These are phyloP conservation scores for Coelastrella sp. DNA, from an alignment of 139 green algal genomes.

Conservation along the genomic window DNA sequence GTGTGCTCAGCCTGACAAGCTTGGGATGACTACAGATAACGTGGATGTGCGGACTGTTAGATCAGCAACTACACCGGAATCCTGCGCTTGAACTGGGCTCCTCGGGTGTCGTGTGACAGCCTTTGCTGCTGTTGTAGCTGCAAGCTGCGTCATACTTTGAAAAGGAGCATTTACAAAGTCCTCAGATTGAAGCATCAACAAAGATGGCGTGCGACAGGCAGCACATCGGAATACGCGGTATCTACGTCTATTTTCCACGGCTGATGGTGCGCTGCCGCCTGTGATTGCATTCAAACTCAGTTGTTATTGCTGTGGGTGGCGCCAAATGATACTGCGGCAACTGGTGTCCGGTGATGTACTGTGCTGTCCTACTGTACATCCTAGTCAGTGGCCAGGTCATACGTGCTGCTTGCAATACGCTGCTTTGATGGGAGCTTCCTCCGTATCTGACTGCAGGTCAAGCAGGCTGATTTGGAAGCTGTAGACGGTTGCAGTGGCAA, in stretches of 20 bases:
- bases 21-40: no score
- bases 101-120: no score
- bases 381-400: not conserved
- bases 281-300: not conserved
- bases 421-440: not conserved
- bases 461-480: not conserved
- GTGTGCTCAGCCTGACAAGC: no score
- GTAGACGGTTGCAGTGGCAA: slow-evolving; percentile 69
- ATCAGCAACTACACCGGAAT: no score
- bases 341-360: not conserved
- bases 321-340: no score
- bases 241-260: slow-evolving; percentile 83
- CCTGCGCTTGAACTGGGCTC: no score
- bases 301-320: no score
- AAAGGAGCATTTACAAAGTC: not conserved
- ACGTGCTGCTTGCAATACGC: no score
- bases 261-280: slow-evolving; percentile 48
- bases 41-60: no score
- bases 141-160: not conserved
- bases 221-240: slow-evolving; percentile 76
- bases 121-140: no score
- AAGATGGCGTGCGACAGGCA: slow-evolving; percentile 13
- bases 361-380: not conserved
- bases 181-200: not conserved
- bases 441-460: not conserved